A percentile compares a stretch with the other conserved stretches of the same genome.
Evolutionary conservation across 495 filamentous ascomycete genomes (phyloP).

Genomic region (Penicillium maclennaniae): DNA sequence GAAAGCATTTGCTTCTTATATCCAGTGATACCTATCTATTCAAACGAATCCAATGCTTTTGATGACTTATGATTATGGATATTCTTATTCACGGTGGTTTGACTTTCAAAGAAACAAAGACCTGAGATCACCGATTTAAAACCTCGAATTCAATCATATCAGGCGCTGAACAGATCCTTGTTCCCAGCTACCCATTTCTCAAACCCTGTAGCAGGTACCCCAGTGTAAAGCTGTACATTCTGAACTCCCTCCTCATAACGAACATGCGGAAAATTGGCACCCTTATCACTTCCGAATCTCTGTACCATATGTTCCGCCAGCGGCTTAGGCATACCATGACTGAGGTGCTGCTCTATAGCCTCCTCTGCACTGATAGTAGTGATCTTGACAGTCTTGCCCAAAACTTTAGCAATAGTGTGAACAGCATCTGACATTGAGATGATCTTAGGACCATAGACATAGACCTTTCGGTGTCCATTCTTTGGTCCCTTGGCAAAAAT

Average conservation of each 20-base stretch:
- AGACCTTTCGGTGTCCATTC: slow-evolving; percentile 6
- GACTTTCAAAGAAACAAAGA: no score
- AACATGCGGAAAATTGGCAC: background rate
- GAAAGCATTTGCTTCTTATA: background rate
- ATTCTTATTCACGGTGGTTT: background rate
- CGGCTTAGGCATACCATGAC: background rate
- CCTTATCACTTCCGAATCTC: background rate
- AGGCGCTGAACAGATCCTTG: slow-evolving; percentile 9
- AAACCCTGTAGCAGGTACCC: slow-evolving; percentile 18
- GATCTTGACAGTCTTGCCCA: slow-evolving; percentile 11
- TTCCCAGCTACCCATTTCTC: slow-evolving; percentile 27
- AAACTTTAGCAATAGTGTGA: background rate
- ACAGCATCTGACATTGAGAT: slow-evolving; percentile 8
- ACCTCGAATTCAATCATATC: background rate
- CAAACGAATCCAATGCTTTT: background rate
- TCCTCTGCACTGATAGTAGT: background rate
- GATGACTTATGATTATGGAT: background rate
- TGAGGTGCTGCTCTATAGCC: background rate
- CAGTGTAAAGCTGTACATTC: slow-evolving; percentile 1
- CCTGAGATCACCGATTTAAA: no score
- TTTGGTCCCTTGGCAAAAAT: slow-evolving; percentile 5
- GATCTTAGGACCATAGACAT: slow-evolving; percentile 5
- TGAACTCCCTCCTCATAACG: background rate
- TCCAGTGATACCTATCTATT: background rate
- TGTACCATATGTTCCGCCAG: background rate